These are phyloP conservation scores for Planoprotostelium fungivorum DNA, from an alignment of 78 protist species.

Conservation along the genomic window DNA sequence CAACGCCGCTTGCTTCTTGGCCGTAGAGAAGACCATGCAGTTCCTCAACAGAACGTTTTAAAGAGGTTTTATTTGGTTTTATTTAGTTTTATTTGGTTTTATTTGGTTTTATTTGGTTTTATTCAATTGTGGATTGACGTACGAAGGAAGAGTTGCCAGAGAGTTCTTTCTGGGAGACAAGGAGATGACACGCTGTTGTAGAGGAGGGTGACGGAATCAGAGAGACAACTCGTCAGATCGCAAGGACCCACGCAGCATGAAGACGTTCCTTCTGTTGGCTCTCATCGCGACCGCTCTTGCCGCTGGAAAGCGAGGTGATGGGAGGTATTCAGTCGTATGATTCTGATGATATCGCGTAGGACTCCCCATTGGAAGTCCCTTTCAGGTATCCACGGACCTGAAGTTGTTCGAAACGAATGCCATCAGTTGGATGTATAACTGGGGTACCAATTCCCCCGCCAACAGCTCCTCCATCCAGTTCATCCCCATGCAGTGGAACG, in stretches of 20 bases:
- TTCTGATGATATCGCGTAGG: not conserved
- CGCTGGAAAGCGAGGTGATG: not conserved
- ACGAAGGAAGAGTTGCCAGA: too few relatives aligned
- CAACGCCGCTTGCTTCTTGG: conserved; percentile 29
- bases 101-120: too few relatives aligned
- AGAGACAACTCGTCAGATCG: too few relatives aligned
- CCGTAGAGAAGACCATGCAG: not conserved
- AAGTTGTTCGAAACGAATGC: not conserved
- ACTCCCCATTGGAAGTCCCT: not conserved
- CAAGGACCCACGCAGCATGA: too few relatives aligned
- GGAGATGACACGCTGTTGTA: too few relatives aligned
- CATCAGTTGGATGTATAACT: not conserved
- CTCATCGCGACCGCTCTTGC: not conserved
- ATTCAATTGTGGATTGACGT: too few relatives aligned
- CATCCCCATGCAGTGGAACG: not conserved
- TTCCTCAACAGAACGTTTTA: not conserved
- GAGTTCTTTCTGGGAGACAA: too few relatives aligned
- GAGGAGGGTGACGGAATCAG: too few relatives aligned
- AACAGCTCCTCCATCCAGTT: not conserved
- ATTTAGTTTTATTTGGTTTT: too few relatives aligned
- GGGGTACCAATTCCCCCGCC: not conserved
- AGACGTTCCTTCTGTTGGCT: not conserved
- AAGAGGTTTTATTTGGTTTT: not conserved
- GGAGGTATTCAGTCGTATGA: not conserved
- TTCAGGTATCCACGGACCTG: not conserved